Evolutionary conservation across 2,329 filamentous ascomycete genomes (phyloP), one percentile per base, ranked within the genome.

Genomic region (Claviceps paspali): DNA sequence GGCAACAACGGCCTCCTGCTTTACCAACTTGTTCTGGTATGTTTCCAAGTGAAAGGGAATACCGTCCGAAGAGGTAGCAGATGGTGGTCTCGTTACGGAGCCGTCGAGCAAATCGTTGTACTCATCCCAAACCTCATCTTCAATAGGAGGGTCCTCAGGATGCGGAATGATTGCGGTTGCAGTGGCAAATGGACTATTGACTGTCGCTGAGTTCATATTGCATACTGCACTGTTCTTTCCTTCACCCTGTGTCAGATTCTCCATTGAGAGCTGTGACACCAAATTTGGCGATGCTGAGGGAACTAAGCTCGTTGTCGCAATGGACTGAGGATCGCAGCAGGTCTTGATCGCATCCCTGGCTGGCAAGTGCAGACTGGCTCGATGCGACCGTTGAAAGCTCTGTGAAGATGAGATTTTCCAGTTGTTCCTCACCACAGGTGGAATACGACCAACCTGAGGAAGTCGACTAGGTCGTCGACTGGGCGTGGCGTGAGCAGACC

Each of bases 71-170:
- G 72, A 75, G 1, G 66, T 68, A 5, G 67, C 61, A 1, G 73
- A 75, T 2, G 60, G 58, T 2, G 67, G 65, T 2, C 58, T 58
- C 43, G 63, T 61, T 23, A 50, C 40, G 1, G 53, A 52, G 8
- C 66, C 68, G 9, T 83, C 78, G 38, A 95, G 71, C 10, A 95
- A 63, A 48, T 95, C 88, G 46, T 96, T 79, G 52, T 92, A 95
- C 57, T 93, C 88, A 36, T 87, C 79, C 88, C 88, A 96, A 2
- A 94, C 71, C 52, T 95, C 88, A 48, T 95, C 88, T 45, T 92
- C 82, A 1, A 64, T 74, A 4, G 79, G 67, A 0, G 74, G 77
- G 4, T 76, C 73, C 31, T 64, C 65, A 2, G 73, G 65, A 3
- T 64, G 61, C 1, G 81, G 80, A 17, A 82, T 63, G 2, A 84